Percentiles rank a stretch among this genome's conserved stretches.
Conservation (phyloP, 2,329 filamentous ascomycete species). For the Pseudogymnoascus sp. region DNA sequence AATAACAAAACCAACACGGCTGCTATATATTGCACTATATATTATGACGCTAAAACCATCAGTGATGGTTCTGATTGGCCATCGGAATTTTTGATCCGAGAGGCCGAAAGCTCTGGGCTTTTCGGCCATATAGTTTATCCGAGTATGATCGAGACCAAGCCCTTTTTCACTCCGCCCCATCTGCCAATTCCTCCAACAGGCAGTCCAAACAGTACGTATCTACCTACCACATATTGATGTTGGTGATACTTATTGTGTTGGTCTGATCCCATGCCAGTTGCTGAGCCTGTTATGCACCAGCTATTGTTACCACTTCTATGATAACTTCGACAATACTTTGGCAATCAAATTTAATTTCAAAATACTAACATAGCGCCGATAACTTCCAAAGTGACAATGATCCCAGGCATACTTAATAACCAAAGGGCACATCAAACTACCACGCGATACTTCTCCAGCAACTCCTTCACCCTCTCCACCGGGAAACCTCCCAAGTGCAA, state of each 20-base stretch:
- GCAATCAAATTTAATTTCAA: neutral
- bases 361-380: neutral
- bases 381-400: neutral
- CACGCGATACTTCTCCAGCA: constrained; percentile 35
- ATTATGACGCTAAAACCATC: neutral
- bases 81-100: neutral
- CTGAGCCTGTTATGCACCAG: too few relatives aligned
- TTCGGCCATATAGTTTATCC: neutral
- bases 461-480: constrained; percentile 36
- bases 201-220: neutral
- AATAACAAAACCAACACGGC: constrained; percentile 1
- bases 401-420: neutral
- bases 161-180: neutral
- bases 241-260: neutral
- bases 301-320: too few relatives aligned
- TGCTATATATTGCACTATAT: neutral
- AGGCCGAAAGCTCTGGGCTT: too few relatives aligned
- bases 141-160: neutral
- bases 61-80: neutral
- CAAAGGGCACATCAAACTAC: constrained; percentile 2
- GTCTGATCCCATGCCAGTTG: too few relatives aligned
- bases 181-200: too few relatives aligned
- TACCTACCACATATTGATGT: neutral
- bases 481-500: constrained; percentile 42
- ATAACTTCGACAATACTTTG: neutral